These are phyloP conservation scores for cucumber (Cucumis sativus) DNA, from an alignment of 306 rosid species.

Conservation along the genomic window DNA sequence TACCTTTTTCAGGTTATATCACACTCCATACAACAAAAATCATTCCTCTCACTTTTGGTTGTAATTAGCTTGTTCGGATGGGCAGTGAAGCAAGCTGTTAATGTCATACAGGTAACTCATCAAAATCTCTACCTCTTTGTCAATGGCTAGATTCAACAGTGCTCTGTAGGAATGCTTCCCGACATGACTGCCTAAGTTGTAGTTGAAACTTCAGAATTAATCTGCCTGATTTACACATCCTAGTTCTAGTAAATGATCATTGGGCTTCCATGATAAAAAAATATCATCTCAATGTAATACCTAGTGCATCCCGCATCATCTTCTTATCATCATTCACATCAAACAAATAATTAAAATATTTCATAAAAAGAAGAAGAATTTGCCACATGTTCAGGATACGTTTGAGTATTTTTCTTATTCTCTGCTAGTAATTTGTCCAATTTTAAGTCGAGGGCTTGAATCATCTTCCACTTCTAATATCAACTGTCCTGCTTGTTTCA, in stretches of 20 bases:
- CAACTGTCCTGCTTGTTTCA: constrained; percentile 18
- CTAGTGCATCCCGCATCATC: no score
- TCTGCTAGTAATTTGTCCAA: not conserved
- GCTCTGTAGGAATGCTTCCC: not conserved
- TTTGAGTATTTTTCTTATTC: no score
- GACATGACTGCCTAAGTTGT: not conserved
- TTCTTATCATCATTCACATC: no score
- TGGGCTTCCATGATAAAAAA: not conserved
- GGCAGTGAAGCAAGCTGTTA: constrained; percentile 79
- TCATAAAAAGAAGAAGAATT: no score
- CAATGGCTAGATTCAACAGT: not conserved
- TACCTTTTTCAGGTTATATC: constrained; percentile 49
- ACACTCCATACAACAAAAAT: constrained; percentile 33
- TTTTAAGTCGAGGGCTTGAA: not conserved
- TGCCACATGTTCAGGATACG: no score
- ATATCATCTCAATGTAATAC: no score
- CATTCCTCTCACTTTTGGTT: constrained; percentile 38
- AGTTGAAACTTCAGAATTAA: not conserved
- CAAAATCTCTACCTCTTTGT: not conserved
- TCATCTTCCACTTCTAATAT: not conserved
- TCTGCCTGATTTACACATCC: not conserved
- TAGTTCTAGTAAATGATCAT: not conserved
- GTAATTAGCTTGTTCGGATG: constrained; percentile 68
- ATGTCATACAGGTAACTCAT: constrained; percentile 65
- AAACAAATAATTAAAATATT: no score